These are phyloP conservation scores for Termitomyces sp. DNA, from an alignment of 768 basidiomycete species.

Conservation along the genomic window DNA sequence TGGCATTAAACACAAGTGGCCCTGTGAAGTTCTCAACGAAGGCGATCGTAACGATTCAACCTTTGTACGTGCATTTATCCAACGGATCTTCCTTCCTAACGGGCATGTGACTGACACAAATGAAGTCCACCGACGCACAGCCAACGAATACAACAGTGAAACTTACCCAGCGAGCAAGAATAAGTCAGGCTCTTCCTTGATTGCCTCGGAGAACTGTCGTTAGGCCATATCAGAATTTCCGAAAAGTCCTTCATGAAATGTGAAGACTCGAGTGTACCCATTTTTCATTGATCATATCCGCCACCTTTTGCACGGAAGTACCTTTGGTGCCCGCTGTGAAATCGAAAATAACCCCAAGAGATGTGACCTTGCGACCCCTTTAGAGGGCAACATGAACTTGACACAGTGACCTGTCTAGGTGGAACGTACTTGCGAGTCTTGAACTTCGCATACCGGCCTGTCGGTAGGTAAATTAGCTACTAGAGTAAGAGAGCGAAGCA, in stretches of 20 bases:
- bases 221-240: background rate
- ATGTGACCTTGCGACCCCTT: slow-evolving; percentile 66
- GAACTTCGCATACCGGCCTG: slow-evolving; percentile 68
- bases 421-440: slow-evolving; percentile 57
- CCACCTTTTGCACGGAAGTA: slow-evolving; percentile 71
- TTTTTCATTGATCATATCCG: slow-evolving; percentile 69
- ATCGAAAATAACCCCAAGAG: slow-evolving; percentile 75
- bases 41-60: background rate
- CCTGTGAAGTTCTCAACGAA: slow-evolving; percentile 31
- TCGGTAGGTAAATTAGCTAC: background rate
- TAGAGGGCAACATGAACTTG: background rate
- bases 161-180: slow-evolving; percentile 69
- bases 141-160: background rate
- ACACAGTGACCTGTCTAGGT: background rate
- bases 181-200: slow-evolving; percentile 75
- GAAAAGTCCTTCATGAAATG: background rate
- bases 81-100: slow-evolving; percentile 35
- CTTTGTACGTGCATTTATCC: slow-evolving; percentile 44
- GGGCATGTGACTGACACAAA: slow-evolving; percentile 72
- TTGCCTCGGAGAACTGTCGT: slow-evolving; percentile 67
- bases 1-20: slow-evolving; percentile 66
- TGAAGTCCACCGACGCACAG: background rate
- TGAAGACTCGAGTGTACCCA: slow-evolving; percentile 43
- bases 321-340: slow-evolving; percentile 68
- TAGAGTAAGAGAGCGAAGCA: background rate